Evolutionary conservation across 2,329 filamentous ascomycete genomes (phyloP), one percentile per base, ranked within the genome.

Genomic region (Didymella lethalis): DNA sequence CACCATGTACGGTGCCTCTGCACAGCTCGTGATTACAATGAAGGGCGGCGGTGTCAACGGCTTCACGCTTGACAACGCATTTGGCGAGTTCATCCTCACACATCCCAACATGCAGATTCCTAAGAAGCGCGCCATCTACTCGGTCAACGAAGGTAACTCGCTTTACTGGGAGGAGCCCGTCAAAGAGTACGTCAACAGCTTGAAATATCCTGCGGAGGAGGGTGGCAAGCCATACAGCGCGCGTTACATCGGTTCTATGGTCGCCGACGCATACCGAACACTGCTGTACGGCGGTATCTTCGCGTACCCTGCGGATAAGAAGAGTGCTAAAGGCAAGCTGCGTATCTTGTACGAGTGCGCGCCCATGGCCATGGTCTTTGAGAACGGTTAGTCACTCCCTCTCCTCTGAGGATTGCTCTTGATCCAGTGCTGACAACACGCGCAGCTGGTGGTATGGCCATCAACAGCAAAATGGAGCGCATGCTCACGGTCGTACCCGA

Each of bases 1-100:
- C 85, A 99, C 95, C 80, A 99, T 99, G 95, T 99, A 99, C 81
- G 95, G 95, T 75, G 95, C 95, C 68, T 97, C 93, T 3, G 89
- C 95, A 4, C 94, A 98, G 82, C 85, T 99, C 45, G 95, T 99
- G 72, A 90, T 99, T 75, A 99, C 95, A 68, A 97, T 98, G 93
- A 91, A 90, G 80, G 92, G 89, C 67, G 91, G 93, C 64, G 86
- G 82, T 62, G 95, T 99, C 80, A 97, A 98, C 80, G 95, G 95
- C 72, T 99, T 99, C 85, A 99, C 95, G 26, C 88, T 99, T 72
- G 95, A 99, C 82, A 96, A 91, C 78, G 91, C 93, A 18, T 88
- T 99, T 48, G 95, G 95, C 81, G 95, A 99, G 84, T 99, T 99
- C 83, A 99, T 99, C 80, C 86, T 99, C 59, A 96, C 94, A 14